These are phyloP conservation scores for Salix udensis DNA, from an alignment of 345 rosid genomes.

Conservation along the genomic window DNA sequence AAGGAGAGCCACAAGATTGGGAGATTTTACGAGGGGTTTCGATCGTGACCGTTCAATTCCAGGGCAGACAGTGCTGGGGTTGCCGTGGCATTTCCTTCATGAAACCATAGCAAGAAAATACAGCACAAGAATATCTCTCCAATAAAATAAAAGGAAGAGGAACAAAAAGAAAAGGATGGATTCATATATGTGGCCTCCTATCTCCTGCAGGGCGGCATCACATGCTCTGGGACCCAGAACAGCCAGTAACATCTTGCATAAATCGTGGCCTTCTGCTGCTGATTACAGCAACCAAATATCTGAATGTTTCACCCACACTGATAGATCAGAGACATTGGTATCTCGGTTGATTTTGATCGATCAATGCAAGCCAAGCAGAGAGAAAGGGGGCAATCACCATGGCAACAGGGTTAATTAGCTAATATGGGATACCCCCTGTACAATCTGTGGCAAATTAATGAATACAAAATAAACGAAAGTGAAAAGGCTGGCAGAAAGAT, in stretches of 20 bases:
- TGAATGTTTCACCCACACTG: slow-evolving; percentile 12
- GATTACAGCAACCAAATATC: slow-evolving; percentile 12
- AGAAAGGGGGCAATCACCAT: neutral
- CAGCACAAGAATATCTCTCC: slow-evolving; percentile 8
- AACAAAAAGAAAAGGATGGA: neutral
- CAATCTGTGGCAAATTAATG: neutral
- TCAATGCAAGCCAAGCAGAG: neutral
- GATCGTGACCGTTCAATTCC: neutral
- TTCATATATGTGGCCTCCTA: neutral
- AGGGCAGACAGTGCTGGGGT: neutral
- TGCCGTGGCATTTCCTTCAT: neutral
- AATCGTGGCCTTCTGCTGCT: slow-evolving; percentile 8
- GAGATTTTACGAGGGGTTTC: neutral
- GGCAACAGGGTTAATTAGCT: neutral
- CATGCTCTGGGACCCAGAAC: slow-evolving; percentile 32
- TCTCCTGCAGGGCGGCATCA: slow-evolving; percentile 3
- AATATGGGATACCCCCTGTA: neutral
- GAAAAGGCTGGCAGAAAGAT: slow-evolving; percentile 1
- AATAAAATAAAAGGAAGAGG: slow-evolving; percentile 1
- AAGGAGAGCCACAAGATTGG: slow-evolving; percentile 7
- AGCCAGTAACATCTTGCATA: slow-evolving; percentile 2
- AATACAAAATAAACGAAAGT: neutral
- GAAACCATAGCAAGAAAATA: neutral
- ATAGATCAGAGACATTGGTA: slow-evolving; percentile 8
- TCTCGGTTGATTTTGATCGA: neutral